These are phyloP conservation scores for Brettanomyces bruxellensis DNA, from an alignment of 805 yeast genomes.

Conservation along the genomic window DNA sequence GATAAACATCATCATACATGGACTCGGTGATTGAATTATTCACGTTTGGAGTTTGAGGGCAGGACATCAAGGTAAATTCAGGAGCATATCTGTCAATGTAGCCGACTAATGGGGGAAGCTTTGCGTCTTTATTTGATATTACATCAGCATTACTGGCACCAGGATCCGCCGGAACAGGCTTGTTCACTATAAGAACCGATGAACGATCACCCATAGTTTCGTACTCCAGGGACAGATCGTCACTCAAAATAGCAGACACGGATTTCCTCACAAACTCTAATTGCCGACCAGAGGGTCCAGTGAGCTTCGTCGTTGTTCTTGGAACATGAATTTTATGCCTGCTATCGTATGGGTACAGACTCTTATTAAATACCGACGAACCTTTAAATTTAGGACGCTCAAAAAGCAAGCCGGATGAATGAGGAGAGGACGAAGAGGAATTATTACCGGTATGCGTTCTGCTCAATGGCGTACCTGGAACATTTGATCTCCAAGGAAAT, in stretches of 20 bases:
- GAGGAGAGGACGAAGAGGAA: neutral
- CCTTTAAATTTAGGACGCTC: no score
- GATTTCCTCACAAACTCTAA: neutral
- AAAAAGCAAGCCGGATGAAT: no score
- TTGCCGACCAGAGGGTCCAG: neutral
- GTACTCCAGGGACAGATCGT: neutral
- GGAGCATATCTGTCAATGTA: slow-evolving; percentile 44
- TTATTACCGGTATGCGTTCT: slow-evolving; percentile 5
- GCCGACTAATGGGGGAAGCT: slow-evolving; percentile 22
- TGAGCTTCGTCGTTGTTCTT: slow-evolving; percentile 8
- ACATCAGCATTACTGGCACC: neutral
- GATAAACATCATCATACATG: slow-evolving; percentile 37
- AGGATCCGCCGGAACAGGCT: no score
- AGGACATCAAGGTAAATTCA: slow-evolving; percentile 42
- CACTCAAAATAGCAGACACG: neutral
- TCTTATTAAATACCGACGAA: neutral
- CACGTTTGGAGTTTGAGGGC: slow-evolving; percentile 36
- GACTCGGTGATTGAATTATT: slow-evolving; percentile 34
- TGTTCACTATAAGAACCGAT: neutral
- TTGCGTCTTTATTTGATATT: slow-evolving; percentile 3
- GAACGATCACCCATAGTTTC: neutral
- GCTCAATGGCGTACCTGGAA: slow-evolving; percentile 7
- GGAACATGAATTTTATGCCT: slow-evolving; percentile 5
- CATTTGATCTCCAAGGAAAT: slow-evolving; percentile 16
- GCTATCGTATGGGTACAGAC: slow-evolving; percentile 1